Base-by-base conservation (phyloP, 2,329 filamentous ascomycete genomes). In the Dothistroma septosporum region DNA sequence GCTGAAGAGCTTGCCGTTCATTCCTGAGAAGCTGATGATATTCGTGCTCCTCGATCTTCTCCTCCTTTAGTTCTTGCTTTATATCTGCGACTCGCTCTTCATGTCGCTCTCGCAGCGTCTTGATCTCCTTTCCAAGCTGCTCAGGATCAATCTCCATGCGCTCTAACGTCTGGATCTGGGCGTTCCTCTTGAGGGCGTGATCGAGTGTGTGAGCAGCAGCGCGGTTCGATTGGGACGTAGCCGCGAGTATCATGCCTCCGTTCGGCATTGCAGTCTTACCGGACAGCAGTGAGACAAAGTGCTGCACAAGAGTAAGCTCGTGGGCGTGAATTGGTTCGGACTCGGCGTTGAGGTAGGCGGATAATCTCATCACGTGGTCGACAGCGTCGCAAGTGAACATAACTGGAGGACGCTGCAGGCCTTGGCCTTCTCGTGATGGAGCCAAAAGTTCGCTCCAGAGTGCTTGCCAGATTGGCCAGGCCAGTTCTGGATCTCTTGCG, bases 241-340 rank as follows among this genome's bases (percentile, higher is more conserved):
- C 85, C 61, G 85, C 92, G 41, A 97, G 77, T 59, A 96, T 76
- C 61, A 89, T 84, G 61, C 91, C 92, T 64, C 93, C 93, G 73
- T 93, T 93, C 55, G 83, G 77, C 37, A 87, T 75, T 0, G 74
- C 61, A 6, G 66, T 33, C 75, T 77, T 72, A 60, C 88, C 88
- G 31, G 83, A 83, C 31, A 97, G 82, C 59, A 89, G 83, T 55
- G 89, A 85, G 62, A 89, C 76, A 75, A 96, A 96, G 66, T 89
- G 83, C 59, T 86, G 83, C 56, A 96, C 80, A 22, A 97, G 80
- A 24, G 84, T 81, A 32, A 99, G 82, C 70, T 97, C 89, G 76
- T 96, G 91, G 31, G 92, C 83, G 79, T 99, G 94, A 64, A 99
- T 88, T 14, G 81, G 81, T 64, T 90, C 83, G 69, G 85, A 89